A percentile compares a stretch with the other conserved stretches of the same genome.
Evolutionary conservation across 2,329 filamentous ascomycete species (phyloP).

Genomic region (Periglandula ipomoeae): DNA sequence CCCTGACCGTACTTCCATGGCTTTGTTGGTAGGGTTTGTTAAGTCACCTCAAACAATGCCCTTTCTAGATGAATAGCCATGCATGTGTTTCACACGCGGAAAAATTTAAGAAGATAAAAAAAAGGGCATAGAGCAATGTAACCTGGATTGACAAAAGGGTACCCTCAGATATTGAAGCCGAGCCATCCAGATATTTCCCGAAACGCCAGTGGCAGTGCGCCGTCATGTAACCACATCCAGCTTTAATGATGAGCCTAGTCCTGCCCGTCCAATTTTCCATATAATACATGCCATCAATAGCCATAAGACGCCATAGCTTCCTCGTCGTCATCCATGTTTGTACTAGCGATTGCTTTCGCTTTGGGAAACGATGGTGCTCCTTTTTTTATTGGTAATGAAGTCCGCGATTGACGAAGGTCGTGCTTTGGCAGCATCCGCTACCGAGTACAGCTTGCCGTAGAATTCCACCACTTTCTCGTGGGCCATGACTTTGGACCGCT

Average conservation of each 20-base stretch:
- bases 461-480: constrained; percentile 80
- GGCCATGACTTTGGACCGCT: constrained; percentile 86
- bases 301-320: constrained; percentile 38
- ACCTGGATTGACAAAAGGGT: neutral
- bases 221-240: neutral
- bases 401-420: constrained; percentile 32
- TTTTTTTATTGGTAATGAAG: constrained; percentile 28
- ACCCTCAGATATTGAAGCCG: neutral
- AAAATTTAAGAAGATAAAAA: no score
- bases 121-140: neutral
- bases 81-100: no score
- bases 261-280: neutral
- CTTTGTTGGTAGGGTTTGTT: no score
- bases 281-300: constrained; percentile 16
- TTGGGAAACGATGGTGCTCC: constrained; percentile 12
- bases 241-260: neutral
- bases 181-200: neutral
- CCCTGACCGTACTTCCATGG: no score
- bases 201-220: neutral
- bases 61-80: no score
- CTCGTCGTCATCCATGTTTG: constrained; percentile 40
- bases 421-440: constrained; percentile 34
- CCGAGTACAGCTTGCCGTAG: constrained; percentile 72
- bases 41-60: no score
- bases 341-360: constrained; percentile 13